Percentiles rank a stretch among this genome's conserved stretches.
phyloP scores from a whole-genome alignment of 768 basidiomycete species.

The Tylopilus felleus region DNA sequence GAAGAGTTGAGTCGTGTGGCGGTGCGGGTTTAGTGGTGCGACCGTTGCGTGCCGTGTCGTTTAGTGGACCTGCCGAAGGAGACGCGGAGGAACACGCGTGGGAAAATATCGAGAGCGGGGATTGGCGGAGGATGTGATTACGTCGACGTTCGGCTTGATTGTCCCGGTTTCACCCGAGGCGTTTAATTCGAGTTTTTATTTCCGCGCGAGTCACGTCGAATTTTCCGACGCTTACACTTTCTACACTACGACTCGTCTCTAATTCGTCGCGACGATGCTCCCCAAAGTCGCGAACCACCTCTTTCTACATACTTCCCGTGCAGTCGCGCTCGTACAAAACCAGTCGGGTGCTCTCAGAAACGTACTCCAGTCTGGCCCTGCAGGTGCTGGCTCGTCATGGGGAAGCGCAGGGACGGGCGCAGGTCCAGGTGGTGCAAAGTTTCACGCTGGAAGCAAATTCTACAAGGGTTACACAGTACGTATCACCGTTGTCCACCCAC shows the following conservation, averaged over 20 bases:
- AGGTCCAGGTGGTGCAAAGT: conserved; percentile 71
- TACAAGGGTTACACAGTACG: conserved; percentile 66
- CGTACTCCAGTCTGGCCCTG: conserved; percentile 61
- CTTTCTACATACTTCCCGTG: conserved; percentile 71
- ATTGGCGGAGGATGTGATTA: conserved; percentile 30
- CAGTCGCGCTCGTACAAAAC: conserved; percentile 71
- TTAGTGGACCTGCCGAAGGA: conserved; percentile 25
- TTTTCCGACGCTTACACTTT: not conserved
- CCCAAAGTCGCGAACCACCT: conserved; percentile 82
- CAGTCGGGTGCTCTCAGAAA: conserved; percentile 68
- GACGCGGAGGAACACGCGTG: conserved; percentile 23
- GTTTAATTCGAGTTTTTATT: conserved; percentile 6
- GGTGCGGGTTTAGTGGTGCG: conserved; percentile 12
- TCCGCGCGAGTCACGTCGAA: not conserved
- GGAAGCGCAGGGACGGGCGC: conserved; percentile 48
- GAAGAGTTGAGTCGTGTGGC: conserved; percentile 31
- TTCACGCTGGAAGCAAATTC: conserved; percentile 67
- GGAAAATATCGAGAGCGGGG: conserved; percentile 26
- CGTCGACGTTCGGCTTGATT: no score
- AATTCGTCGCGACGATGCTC: conserved; percentile 49
- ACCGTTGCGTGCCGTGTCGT: conserved; percentile 24
- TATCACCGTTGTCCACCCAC: conserved; percentile 3
- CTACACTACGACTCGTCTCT: no score
- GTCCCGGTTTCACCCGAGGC: conserved; percentile 23
- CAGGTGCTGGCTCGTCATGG: conserved; percentile 49